Evolutionary conservation across 257 asterid species (phyloP).

Genomic region (Cinchona pubescens): DNA sequence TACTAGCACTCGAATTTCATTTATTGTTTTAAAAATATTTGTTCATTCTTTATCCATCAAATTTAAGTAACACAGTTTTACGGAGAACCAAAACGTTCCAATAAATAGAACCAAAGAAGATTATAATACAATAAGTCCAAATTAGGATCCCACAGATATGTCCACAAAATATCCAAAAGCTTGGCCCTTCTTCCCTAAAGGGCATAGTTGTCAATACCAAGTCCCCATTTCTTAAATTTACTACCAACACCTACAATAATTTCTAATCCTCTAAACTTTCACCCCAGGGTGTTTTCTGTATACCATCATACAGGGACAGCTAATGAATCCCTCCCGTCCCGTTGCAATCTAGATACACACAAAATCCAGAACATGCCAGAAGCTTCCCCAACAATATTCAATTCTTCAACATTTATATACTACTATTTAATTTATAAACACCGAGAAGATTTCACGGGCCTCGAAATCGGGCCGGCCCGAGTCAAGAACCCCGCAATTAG

Average conservation of each 20-base stretch:
- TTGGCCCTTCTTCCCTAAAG: constrained; percentile 4
- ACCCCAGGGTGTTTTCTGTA: background rate
- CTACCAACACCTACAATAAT: background rate
- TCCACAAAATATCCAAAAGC: background rate
- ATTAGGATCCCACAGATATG: background rate
- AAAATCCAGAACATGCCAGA: constrained; percentile 3
- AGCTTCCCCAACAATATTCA: constrained; percentile 4
- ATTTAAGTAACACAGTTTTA: too few species aligned
- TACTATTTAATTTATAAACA: background rate
- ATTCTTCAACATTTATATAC: background rate
- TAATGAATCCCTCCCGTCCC: background rate
- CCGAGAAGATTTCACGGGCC: constrained; percentile 35
- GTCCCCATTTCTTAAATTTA: background rate
- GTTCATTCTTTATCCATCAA: too few species aligned
- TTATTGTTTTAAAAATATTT: too few species aligned
- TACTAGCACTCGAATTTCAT: too few species aligned
- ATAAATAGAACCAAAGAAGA: background rate
- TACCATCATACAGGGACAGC: constrained; percentile 14
- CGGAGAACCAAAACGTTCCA: too few species aligned
- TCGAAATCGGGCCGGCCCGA: constrained; percentile 51
- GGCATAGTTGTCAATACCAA: constrained; percentile 5
- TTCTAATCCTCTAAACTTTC: background rate
- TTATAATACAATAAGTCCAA: background rate
- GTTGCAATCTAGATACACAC: background rate
- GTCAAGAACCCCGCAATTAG: constrained; percentile 31